Base-by-base conservation (phyloP, 441 rosid genomes). In the Adansonia madagascariensis region DNA sequence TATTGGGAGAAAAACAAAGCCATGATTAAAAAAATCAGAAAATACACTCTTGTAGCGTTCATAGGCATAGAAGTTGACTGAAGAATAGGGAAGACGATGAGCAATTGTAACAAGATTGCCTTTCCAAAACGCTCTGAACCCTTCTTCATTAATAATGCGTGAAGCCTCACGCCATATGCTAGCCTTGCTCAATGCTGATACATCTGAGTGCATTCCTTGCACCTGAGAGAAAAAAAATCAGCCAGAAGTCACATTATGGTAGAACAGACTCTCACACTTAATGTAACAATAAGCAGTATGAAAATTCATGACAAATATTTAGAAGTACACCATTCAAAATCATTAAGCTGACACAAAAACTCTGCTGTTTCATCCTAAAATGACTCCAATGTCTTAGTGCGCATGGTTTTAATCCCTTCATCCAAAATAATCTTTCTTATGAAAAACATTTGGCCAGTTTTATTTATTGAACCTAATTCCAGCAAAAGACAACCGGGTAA, bases 91-190 rank as follows among this genome's bases (percentile, higher is more conserved):
- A 77, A 95, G 88, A 76, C 98, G 95, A 73, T 95, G 99, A 35
- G 89, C 96, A 78, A 93, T 89, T 8, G 99, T 95, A 49, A 95
- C 99, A 15, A 95, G 59, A 79, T 95, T 95, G 61, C 98, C 99
- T 82, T 88, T 95, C 98, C 97, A 95, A 88, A 93, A 91, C 52
- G 98, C 98, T 82, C 92, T 89, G 81, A 90, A 82, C 60, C 99
- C 98, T 84, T 92, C 99, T 85, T 95, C 97, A 27, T 82, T 83
- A 56, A 86, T 56, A 66, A 95, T 82, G 22, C 92, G 91, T 1
- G 93, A 89, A 71, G 97, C 97, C 84, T 93, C 98, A 0, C 78
- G 84, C 94, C 89, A 90, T 63, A 95, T 82, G 78, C 92, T 75
- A 69, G 92, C 78, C 76, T 89, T 87, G 68, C 84, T 87, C 81